Evolutionary conservation across 2,329 filamentous ascomycete genomes (phyloP), one percentile per base, ranked within the genome.

Genomic region (Lecanicillium sp.): DNA sequence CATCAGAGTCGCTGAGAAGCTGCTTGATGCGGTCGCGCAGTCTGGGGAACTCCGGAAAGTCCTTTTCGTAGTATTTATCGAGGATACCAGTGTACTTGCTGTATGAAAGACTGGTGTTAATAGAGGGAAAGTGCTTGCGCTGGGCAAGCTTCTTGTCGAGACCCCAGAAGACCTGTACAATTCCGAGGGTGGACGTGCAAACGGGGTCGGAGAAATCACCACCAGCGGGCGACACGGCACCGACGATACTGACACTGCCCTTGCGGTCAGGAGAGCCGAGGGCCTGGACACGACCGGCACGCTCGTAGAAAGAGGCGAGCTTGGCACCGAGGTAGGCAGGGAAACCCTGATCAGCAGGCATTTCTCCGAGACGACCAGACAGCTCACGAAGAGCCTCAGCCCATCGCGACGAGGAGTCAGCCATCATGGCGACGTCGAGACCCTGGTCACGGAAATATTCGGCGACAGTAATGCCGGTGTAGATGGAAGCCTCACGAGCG

Each of bases 311-410:
- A 63, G 90, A 95, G 54, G 93, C 93, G 55, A 98, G 81, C 75
- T 98, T 98, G 56, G 93, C 89, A 72, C 89, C 84, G 48, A 98
- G 80, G 67, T 98, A 98, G 44, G 93, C 93, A 38, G 93, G 93
- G 84, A 96, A 98, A 82, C 93, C 93, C 71, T 98, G 93, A 69
- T 98, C 93, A 68, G 93, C 93, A 72, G 93, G 93, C 93, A 98
- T 98, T 71, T 98, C 93, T 78, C 93, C 93, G 52, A 98, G 78
- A 79, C 93, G 93, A 77, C 93, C 93, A 27, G 93, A 98, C 67
- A 98, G 84, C 70, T 98, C 93, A 87, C 93, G 90, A 66, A 98
- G 81, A 64, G 93, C 93, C 74, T 98, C 93, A 55, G 93, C 93
- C 93, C 93, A 98, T 56, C 93, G 90, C 46, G 93, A 98, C 44